These are phyloP conservation scores for Mycena venus DNA, from an alignment of 768 basidiomycete genomes.

Conservation along the genomic window DNA sequence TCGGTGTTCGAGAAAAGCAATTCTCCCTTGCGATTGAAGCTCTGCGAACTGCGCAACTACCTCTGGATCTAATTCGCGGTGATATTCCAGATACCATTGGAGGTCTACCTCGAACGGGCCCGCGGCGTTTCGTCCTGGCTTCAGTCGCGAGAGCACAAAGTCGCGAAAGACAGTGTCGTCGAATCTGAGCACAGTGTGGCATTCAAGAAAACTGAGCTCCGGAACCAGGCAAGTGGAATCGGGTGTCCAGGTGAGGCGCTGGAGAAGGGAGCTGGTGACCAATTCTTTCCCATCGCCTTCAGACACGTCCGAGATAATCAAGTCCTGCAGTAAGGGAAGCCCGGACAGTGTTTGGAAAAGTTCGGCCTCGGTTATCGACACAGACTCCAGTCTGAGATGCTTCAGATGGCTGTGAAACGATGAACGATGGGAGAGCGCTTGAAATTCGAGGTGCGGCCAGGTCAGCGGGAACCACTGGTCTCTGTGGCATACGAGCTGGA, in stretches of 20 bases:
- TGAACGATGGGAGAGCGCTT: slow-evolving; percentile 1
- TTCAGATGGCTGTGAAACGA: slow-evolving; percentile 1
- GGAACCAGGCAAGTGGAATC: slow-evolving; percentile 17
- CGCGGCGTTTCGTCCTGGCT: background rate
- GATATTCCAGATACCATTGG: background rate
- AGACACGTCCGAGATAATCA: background rate
- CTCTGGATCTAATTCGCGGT: background rate
- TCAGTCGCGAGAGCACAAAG: slow-evolving; percentile 10
- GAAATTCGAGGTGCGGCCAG: slow-evolving; percentile 8
- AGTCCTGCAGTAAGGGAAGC: background rate
- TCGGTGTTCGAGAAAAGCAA: background rate
- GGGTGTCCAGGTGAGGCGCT: slow-evolving; percentile 5
- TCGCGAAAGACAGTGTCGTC: slow-evolving; percentile 12
- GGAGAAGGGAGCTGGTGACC: slow-evolving; percentile 13
- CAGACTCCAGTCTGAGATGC: background rate
- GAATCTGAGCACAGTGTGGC: background rate
- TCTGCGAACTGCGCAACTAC: background rate
- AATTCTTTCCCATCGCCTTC: background rate
- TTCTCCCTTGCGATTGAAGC: background rate
- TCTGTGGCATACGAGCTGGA: background rate
- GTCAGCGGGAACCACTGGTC: background rate
- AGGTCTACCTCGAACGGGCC: slow-evolving; percentile 5
- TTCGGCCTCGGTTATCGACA: slow-evolving; percentile 6
- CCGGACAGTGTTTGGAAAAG: slow-evolving; percentile 5
- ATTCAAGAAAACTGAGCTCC: background rate